Evolutionary conservation across 139 green algal species (phyloP).

Genomic region (Closterium sp.): DNA sequence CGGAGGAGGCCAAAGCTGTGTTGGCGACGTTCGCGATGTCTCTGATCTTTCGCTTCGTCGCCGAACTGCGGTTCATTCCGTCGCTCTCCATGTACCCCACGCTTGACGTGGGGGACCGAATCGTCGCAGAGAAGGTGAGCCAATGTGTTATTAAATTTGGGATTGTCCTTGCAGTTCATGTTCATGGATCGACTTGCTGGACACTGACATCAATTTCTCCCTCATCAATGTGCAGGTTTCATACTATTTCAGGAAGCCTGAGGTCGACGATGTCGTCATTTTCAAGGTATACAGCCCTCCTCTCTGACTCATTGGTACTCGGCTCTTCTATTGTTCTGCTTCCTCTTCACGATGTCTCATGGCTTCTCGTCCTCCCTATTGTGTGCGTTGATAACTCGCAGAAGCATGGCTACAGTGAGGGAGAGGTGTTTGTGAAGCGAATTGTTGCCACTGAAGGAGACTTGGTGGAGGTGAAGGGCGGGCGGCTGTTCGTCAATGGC

Average conservation of each 20-base stretch:
- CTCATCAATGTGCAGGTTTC: slow-evolving; percentile 63
- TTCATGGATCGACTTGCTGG: too few relatives aligned
- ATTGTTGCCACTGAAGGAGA: slow-evolving; percentile 86
- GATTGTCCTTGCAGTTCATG: too few relatives aligned
- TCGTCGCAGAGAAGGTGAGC: slow-evolving; percentile 92
- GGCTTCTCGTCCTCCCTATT: background rate
- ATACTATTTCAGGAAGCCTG: slow-evolving; percentile 73
- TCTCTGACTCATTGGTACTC: background rate
- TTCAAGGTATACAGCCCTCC: slow-evolving; percentile 63
- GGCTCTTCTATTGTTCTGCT: background rate
- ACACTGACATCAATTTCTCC: background rate
- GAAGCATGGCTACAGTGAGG: slow-evolving; percentile 36
- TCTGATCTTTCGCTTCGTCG: slow-evolving; percentile 84
- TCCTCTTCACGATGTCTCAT: background rate
- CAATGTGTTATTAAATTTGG: too few relatives aligned
- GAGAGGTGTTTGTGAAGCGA: slow-evolving; percentile 94
- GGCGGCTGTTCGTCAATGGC: slow-evolving; percentile 83
- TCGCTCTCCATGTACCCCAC: slow-evolving; percentile 96
- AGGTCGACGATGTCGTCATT: slow-evolving; percentile 85
- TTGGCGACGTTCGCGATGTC: slow-evolving; percentile 78
- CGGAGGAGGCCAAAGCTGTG: slow-evolving; percentile 86
- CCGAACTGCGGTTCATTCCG: slow-evolving; percentile 96
- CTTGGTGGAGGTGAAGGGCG: slow-evolving; percentile 79
- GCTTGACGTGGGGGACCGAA: slow-evolving; percentile 91
- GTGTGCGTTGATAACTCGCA: background rate